Evolutionary conservation across 2,329 filamentous ascomycete species (phyloP), one percentile per base, ranked within the genome.

Genomic region (Hypocrella siamensis): DNA sequence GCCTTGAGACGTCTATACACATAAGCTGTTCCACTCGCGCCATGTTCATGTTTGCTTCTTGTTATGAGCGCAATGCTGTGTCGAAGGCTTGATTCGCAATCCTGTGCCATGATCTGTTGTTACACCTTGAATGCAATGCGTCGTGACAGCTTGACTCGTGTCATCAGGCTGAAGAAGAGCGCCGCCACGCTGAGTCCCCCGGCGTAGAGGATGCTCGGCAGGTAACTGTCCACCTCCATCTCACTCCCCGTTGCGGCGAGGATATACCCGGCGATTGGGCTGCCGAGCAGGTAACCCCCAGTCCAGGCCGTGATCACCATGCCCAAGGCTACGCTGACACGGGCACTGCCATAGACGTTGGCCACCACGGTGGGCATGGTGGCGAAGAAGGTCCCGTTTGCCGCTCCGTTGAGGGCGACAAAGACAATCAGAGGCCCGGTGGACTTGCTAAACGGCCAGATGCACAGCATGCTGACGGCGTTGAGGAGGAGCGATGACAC

Each of bases 291-390:
- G 49, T 75, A 76, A 0, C 71, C 70, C 2, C 60, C 65, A 5
- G 58, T 57, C 70, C 69, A 76, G 3, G 65, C 63, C 0, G 65
- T 71, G 3, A 72, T 60, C 26, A 69, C 59, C 65, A 75, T 73
- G 4, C 66, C 61, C 61, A 75, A 69, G 0, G 65, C 68, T 21
- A 70, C 61, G 6, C 61, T 54, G 28, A 70, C 60, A 6, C 65
- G 52, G 3, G 56, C 58, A 3, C 58, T 65, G 6, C 67, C 70
- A 51, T 72, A 72, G 1, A 69, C 58, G 43, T 61, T 68, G 0
- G 63, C 63, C 1, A 73, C 64, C 1, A 70, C 68, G 1, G 70
- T 74, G 1, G 70, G 70, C 53, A 75, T 70, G 0, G 64, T 63
- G 3, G 65, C 61, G 44, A 75, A 75, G 50, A 75, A 75, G 0